A percentile compares a stretch with the other conserved stretches of the same genome.
phyloP scores from a whole-genome alignment of 2,329 filamentous ascomycete genomes.

The Fusarium sp. region DNA sequence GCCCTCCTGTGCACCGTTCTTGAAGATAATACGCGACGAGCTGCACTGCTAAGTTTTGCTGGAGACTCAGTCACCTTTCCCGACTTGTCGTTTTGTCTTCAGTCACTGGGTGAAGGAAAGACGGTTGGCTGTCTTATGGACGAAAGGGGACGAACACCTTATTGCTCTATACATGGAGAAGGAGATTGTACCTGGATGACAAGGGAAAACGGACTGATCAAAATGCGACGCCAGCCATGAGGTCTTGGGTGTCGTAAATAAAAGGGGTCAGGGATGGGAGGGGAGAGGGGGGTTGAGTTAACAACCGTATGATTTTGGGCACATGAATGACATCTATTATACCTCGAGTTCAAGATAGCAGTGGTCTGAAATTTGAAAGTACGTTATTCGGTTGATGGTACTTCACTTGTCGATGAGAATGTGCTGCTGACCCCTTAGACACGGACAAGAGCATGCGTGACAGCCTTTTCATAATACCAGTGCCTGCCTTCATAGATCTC shows the following conservation, averaged over 20 bases:
- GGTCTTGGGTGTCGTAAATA: too few relatives aligned
- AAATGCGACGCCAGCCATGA: neutral
- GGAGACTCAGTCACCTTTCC: neutral
- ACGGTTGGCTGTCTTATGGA: neutral
- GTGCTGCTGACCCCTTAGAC: neutral
- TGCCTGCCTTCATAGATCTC: neutral
- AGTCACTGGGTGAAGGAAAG: neutral
- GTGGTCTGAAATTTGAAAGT: neutral
- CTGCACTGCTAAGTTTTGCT: neutral
- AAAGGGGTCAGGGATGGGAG: neutral
- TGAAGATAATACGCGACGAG: neutral
- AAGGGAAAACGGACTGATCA: neutral
- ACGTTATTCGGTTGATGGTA: fast-evolving
- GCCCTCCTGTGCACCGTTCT: neutral
- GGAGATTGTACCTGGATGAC: neutral
- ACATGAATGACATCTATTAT: fast-evolving
- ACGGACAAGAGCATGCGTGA: neutral
- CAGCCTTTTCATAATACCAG: neutral
- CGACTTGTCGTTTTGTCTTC: neutral
- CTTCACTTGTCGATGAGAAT: neutral
- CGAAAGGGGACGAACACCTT: neutral
- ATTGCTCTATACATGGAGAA: neutral
- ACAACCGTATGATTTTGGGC: too few relatives aligned
- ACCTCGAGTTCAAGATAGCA: too few relatives aligned
- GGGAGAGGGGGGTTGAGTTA: too few relatives aligned